A percentile compares a stretch with the other conserved stretches of the same genome.
These are phyloP conservation scores for Thalassia testudinum DNA, from an alignment of 116 monocot species.

Conservation along the genomic window DNA sequence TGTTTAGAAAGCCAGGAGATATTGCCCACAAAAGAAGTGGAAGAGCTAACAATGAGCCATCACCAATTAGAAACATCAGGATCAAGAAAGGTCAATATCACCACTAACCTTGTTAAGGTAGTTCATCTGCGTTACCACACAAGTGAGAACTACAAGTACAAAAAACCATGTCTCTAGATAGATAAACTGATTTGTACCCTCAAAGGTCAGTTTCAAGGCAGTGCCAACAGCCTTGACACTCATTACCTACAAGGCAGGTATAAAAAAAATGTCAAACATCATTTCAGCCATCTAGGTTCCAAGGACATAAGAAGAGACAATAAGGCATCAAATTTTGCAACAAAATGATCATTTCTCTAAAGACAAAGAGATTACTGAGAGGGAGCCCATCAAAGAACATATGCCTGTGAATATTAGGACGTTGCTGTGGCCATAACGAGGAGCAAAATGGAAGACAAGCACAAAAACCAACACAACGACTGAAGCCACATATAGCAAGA, in stretches of 20 bases:
- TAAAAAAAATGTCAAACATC: not conserved
- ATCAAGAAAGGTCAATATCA: no score
- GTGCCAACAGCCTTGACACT: constrained; percentile 72
- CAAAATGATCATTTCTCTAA: no score
- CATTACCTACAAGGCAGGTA: constrained; percentile 40
- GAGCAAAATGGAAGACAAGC: constrained; percentile 70
- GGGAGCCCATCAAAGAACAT: constrained; percentile 90
- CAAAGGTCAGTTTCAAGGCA: constrained; percentile 66
- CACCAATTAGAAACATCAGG: no score
- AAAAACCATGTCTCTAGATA: constrained; percentile 72
- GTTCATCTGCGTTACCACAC: constrained; percentile 76
- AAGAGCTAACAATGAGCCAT: no score
- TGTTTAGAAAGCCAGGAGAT: no score
- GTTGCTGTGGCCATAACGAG: constrained; percentile 65
- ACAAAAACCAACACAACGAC: constrained; percentile 64
- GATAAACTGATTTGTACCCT: constrained; percentile 54
- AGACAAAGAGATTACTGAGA: constrained; percentile 40
- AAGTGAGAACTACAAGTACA: constrained; percentile 30
- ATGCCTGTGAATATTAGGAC: constrained; percentile 66
- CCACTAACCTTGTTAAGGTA: constrained; percentile 69
- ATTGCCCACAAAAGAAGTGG: no score
- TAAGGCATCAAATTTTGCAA: not conserved
- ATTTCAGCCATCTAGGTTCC: not conserved
- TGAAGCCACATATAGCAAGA: constrained; percentile 71
- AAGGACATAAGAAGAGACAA: not conserved